Evolutionary conservation across 306 rosid genomes (phyloP), one percentile per base, ranked within the genome.

Genomic region (Rubus parviflorus): DNA sequence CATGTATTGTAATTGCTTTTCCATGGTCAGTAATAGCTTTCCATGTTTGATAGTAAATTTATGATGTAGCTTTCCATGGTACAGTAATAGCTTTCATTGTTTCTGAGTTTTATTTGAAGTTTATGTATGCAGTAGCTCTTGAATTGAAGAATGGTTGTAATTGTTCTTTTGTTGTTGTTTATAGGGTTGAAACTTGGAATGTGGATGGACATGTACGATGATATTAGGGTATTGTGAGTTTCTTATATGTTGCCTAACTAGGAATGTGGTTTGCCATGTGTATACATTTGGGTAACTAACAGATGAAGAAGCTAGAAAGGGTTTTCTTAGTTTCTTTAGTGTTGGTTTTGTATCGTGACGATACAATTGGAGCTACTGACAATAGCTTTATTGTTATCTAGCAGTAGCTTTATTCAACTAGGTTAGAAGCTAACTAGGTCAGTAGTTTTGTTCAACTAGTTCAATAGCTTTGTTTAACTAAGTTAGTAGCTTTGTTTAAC

Each of bases 51-150:
- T n/a, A n/a, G n/a, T n/a, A n/a, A n/a, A n/a, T n/a, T n/a, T n/a
- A n/a, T n/a, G n/a, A n/a, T n/a, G n/a, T n/a, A n/a, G n/a, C 35
- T 30, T 30, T 30, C 99, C 23, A 96, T 91, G 97, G 99, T 96
- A 60, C 40, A 9, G n/a, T 40, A 61, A 35, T 25, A 25, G 1
- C 1, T 49, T 11, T 1, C 2, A 5, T 13, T 17, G 35, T 53
- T 35, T 38, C 2, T 30, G 1, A 30, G 35, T 30, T 30, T 30
- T 30, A 30, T 30, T 30, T 30, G 35, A 0, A 25, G 30, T 37
- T 20, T 6, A 65, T 22, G 52, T 9, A 19, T 30, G 35, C 35
- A 1, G 35, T 2, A 72, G 47, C 35, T 57, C 8, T 52, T 54
- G 11, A 56, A 38, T 23, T 45, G 45, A 10, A 72, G 48, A 2